Base-by-base conservation (phyloP, 1,139 yeast species). In the Sporopachydermia cereana region DNA sequence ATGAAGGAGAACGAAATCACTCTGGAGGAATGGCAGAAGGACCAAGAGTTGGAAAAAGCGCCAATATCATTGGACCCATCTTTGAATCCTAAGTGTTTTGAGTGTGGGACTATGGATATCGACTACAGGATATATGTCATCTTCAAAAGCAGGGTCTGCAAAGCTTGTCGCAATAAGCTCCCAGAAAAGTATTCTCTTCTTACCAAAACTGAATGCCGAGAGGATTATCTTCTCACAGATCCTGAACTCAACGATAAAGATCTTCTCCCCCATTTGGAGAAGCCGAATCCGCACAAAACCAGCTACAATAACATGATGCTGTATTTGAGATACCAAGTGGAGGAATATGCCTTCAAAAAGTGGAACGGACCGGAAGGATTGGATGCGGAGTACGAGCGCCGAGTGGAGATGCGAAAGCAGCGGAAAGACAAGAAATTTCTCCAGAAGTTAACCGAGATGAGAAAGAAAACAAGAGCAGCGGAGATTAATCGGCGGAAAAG, bases 131-230 rank as follows among this genome's bases (percentile, higher is more conserved):
- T 88, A 42, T 76, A 67, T 56, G 74, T 81, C 17, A 76, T 79
- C 41, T 93, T 89, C 65, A 68, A 72, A 27, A 65, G 80, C 23
- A 68, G 86, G 12, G 96, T 89, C 3, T 93, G 99, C 61, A 74
- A 82, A 44, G 68, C 73, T 44, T 91, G 98, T 61, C 77, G 78
- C 29, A 77, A 76, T 52, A 71, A 71, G 46, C 65, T 66, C 24
- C 96, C 96, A 0, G 96, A 93, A 44, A 91, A 91, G 58, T 93
- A 89, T 58, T 77, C 97, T 0, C 62, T 93, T 27, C 65, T 93
- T 45, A 93, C 98, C 9, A 93, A 93, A 62, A 93, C 99, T 0
- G 99, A 93, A 62, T 86, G 96, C 60, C 76, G 79, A 45, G 93
- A 84, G 53, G 99, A 93, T 63, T 93, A 93, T 57, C 72, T 91